Percentiles rank a stretch among this genome's conserved stretches.
phyloP scores from a whole-genome alignment of 805 yeast genomes.

The Saturnispora galanensis region DNA sequence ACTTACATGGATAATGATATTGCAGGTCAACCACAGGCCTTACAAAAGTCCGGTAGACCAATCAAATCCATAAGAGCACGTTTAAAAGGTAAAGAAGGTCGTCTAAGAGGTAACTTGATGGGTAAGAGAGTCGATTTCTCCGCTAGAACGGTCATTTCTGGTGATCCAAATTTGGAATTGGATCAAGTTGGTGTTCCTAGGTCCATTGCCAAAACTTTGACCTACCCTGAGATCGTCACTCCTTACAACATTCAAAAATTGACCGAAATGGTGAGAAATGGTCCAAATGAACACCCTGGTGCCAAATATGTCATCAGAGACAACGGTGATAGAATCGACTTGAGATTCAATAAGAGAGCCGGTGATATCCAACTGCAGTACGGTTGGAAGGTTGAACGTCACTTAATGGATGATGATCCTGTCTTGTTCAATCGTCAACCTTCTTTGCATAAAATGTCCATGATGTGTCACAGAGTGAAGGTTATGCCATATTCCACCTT shows the following conservation, averaged over 20 bases:
- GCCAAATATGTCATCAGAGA: slow-evolving; percentile 97
- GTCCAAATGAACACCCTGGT: slow-evolving; percentile 99
- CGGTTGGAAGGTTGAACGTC: slow-evolving; percentile 99
- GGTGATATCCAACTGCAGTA: slow-evolving; percentile 97
- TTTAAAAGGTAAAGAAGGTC: slow-evolving; percentile 98
- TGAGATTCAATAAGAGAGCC: slow-evolving; percentile 93
- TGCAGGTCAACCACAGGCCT: slow-evolving; percentile 99
- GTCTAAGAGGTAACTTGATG: slow-evolving; percentile 97
- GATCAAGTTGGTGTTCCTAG: slow-evolving; percentile 99
- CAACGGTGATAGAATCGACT: slow-evolving; percentile 96
- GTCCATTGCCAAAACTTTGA: slow-evolving; percentile 87
- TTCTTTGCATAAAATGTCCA: slow-evolving; percentile 97
- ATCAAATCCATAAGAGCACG: slow-evolving; percentile 98
- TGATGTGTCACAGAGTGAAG: slow-evolving; percentile 98
- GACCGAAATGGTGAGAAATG: slow-evolving; percentile 90
- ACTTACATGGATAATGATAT: slow-evolving; percentile 99
- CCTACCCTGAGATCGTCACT: slow-evolving; percentile 96
- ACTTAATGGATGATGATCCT: slow-evolving; percentile 94
- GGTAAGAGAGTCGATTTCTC: slow-evolving; percentile 99
- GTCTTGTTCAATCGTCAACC: slow-evolving; percentile 99
- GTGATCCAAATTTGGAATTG: slow-evolving; percentile 94
- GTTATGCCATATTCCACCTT: slow-evolving; percentile 99
- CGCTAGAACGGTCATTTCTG: slow-evolving; percentile 98
- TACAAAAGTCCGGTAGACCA: slow-evolving; percentile 98
- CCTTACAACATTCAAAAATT: slow-evolving; percentile 92